Percentiles rank a stretch among this genome's conserved stretches.
Evolutionary conservation across 2,329 filamentous ascomycete genomes (phyloP).

Genomic region (Penicillium sp.): DNA sequence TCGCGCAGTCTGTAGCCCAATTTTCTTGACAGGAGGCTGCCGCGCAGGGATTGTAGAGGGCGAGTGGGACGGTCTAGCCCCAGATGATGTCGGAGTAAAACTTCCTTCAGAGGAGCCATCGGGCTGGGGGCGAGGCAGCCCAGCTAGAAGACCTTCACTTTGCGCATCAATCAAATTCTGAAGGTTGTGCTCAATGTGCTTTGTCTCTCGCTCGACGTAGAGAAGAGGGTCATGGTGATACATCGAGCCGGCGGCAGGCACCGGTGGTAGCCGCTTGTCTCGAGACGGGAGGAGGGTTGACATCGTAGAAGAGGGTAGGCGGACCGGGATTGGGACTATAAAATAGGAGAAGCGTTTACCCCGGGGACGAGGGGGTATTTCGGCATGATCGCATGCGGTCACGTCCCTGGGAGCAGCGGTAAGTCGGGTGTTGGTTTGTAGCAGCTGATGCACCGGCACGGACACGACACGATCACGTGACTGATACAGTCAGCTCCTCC

Average conservation of each 20-base stretch:
- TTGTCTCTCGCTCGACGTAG: slow-evolving; percentile 52
- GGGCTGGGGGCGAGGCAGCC: slow-evolving; percentile 39
- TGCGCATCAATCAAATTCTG: slow-evolving; percentile 61
- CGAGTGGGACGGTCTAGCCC: slow-evolving; percentile 29
- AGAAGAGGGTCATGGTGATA: slow-evolving; percentile 46
- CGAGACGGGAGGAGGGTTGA: slow-evolving; percentile 30
- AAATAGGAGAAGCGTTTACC: not conserved
- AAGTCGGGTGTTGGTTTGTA: too few relatives aligned
- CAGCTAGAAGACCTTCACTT: slow-evolving; percentile 55
- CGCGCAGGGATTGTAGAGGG: slow-evolving; percentile 39
- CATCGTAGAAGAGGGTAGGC: slow-evolving; percentile 21
- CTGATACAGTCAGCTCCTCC: slow-evolving; percentile 25
- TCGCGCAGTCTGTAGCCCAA: slow-evolving; percentile 54
- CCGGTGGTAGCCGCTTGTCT: slow-evolving; percentile 25
- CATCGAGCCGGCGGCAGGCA: slow-evolving; percentile 31
- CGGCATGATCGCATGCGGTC: not conserved
- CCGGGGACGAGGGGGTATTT: not conserved
- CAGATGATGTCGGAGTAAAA: slow-evolving; percentile 34
- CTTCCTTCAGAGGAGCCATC: slow-evolving; percentile 52
- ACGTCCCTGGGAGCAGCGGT: not conserved
- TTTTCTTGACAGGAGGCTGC: slow-evolving; percentile 44
- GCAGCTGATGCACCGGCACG: slow-evolving; percentile 3
- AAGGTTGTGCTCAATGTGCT: slow-evolving; percentile 55
- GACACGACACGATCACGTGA: slow-evolving; percentile 23
- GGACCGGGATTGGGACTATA: not conserved